These are phyloP conservation scores for Neotropicomus parvogracilis DNA, from an alignment of 1,284 basidiomycete genomes.

Conservation along the genomic window DNA sequence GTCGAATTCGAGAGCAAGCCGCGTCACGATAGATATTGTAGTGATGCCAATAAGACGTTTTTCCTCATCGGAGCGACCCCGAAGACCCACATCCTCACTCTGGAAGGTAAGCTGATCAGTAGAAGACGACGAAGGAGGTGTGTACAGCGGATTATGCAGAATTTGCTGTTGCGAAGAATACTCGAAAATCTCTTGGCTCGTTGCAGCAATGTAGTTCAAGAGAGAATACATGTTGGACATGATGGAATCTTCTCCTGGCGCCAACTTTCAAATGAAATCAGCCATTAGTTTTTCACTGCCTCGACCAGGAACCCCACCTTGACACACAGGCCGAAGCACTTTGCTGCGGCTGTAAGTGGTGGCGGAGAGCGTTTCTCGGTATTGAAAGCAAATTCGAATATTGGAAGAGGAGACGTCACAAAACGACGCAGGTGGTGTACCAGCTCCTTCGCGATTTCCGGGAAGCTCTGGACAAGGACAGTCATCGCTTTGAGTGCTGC, in stretches of 20 bases:
- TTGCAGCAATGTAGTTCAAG: conserved; percentile 84
- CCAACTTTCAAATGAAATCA: conserved; percentile 48
- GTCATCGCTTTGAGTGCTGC: conserved; percentile 80
- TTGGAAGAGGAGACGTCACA: conserved; percentile 82
- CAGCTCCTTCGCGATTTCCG: conserved; percentile 73
- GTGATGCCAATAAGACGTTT: conserved; percentile 82
- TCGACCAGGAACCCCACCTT: conserved; percentile 47
- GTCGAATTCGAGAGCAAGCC: conserved; percentile 78
- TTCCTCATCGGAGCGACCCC: conserved; percentile 78
- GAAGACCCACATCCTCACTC: conserved; percentile 47
- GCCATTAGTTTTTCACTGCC: not conserved
- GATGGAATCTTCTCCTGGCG: conserved; percentile 85
- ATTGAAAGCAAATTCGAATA: conserved; percentile 84
- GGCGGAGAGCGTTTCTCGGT: conserved; percentile 71
- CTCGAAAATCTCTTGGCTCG: conserved; percentile 71
- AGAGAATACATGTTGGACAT: conserved; percentile 96
- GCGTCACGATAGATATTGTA: conserved; percentile 85
- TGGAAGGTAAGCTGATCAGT: conserved; percentile 28
- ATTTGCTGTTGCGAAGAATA: conserved; percentile 42
- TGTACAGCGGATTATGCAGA: conserved; percentile 42
- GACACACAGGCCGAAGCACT: conserved; percentile 87
- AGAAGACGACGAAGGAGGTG: conserved; percentile 44
- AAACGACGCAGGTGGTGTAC: conserved; percentile 83
- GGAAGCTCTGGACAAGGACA: conserved; percentile 83
- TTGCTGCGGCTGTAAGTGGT: conserved; percentile 80